Evolutionary conservation across 2,329 filamentous ascomycete genomes (phyloP).

Genomic region (Drechslerella stenobrocha): DNA sequence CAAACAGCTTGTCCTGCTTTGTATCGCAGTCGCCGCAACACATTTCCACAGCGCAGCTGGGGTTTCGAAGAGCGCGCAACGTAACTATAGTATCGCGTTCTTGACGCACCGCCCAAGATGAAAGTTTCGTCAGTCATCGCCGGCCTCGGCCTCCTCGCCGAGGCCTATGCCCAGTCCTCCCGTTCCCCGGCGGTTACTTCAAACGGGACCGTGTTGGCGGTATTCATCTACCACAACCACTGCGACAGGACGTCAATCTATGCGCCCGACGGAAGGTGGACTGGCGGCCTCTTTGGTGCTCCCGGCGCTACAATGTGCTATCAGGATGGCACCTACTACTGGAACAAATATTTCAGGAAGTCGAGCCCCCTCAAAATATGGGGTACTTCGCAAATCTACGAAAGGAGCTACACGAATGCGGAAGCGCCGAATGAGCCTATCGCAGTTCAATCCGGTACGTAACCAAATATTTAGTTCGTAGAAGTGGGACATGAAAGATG

Average conservation of each 20-base stretch:
- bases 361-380: slow-evolving; percentile 29
- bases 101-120: slow-evolving; percentile 14
- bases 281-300: slow-evolving; percentile 23
- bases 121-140: slow-evolving; percentile 28
- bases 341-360: slow-evolving; percentile 34
- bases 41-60: slow-evolving; percentile 18
- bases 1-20: slow-evolving; percentile 25
- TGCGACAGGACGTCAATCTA: slow-evolving; percentile 39
- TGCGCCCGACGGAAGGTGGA: slow-evolving; percentile 7
- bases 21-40: slow-evolving; percentile 26
- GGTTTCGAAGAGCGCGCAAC: too few species aligned
- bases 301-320: slow-evolving; percentile 32
- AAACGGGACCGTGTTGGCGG: slow-evolving; percentile 29
- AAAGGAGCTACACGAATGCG: slow-evolving; percentile 19
- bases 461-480: too few species aligned
- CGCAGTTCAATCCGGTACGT: slow-evolving; percentile 39
- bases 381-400: slow-evolving; percentile 37
- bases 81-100: too few species aligned
- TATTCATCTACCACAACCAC: slow-evolving; percentile 41
- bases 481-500: too few species aligned
- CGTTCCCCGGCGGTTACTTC: slow-evolving; percentile 14
- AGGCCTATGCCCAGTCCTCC: slow-evolving; percentile 11
- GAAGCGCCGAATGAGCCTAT: slow-evolving; percentile 28
- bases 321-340: slow-evolving; percentile 29
- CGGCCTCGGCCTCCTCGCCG: slow-evolving; percentile 23